Base-by-base conservation (phyloP, 352 stramenopile genomes). In the Phytophthora crassamura region DNA sequence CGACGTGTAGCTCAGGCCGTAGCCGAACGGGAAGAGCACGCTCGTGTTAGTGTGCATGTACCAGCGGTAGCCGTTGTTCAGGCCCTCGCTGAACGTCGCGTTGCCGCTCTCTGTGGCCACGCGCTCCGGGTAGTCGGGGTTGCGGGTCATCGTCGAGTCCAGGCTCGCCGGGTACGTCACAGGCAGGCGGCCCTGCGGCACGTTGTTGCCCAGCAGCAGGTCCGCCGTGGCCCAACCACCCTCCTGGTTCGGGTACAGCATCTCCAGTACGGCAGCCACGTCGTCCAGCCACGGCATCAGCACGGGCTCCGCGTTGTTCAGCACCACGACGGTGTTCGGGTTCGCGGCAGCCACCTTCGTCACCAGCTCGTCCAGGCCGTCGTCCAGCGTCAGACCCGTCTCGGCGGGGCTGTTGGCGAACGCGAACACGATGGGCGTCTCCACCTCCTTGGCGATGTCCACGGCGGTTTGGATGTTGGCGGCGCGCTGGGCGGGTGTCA, bases 191-290 rank as follows among this genome's bases (percentile, higher is more conserved):
- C 68, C 68, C 32, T 76, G 68, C 3, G 68, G 68, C 14, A 66
- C 67, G 35, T 59, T 65, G 52, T 72, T 76, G 46, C 68, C 68
- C 3, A 75, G 56, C 36, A 75, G 52, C 51, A 75, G 20, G 15
- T 75, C 67, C 0, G 67, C 62, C 45, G 67, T 75, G 40, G 67
- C 67, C 67, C 62, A 75, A 30, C 67, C 67, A 11, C 67, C 67
- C 41, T 75, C 67, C 30, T 75, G 67, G 67, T 75, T 75, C 56
- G 67, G 67, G 57, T 72, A 75, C 57, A 75, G 50, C 67, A 69
- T 69, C 41, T 72, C 67, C 39, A 75, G 47, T 28, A 75, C 67
- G n/a, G 67, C 67, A 16, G 62, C 62, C 34, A 75, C 67, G 5
- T 68, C 59, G 45, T 54, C 62, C 18, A 75, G 46, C 67, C 62